These are phyloP conservation scores for Aureobasidium sp. DNA, from an alignment of 2,329 filamentous ascomycete genomes.

Conservation along the genomic window DNA sequence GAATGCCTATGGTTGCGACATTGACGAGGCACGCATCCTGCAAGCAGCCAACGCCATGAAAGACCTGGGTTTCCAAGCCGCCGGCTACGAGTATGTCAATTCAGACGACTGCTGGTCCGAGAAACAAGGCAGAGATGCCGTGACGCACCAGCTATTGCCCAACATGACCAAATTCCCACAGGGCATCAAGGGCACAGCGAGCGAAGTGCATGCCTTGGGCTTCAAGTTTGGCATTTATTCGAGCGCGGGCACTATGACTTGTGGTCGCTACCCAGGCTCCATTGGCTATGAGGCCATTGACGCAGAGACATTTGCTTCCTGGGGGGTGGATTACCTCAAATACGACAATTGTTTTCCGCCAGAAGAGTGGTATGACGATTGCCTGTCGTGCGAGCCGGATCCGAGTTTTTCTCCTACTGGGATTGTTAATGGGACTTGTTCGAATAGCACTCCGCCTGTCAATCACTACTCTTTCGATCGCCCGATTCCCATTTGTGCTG, in stretches of 20 bases:
- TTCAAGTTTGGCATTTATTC: conserved; percentile 51
- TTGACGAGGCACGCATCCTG: conserved; percentile 41
- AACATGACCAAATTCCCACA: not conserved
- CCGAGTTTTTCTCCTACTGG: conserved; percentile 45
- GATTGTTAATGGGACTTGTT: conserved; percentile 39
- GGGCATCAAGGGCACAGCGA: conserved; percentile 27
- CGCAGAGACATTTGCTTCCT: conserved; percentile 50
- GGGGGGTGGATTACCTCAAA: conserved; percentile 55
- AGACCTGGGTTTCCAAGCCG: conserved; percentile 40
- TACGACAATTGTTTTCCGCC: conserved; percentile 49
- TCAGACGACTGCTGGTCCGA: conserved; percentile 49
- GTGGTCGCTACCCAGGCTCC: conserved; percentile 24
- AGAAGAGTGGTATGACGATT: not conserved
- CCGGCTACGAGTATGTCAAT: conserved; percentile 46
- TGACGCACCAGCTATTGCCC: conserved; percentile 24
- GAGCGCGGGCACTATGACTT: conserved; percentile 22
- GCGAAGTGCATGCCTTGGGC: conserved; percentile 41
- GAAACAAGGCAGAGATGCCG: conserved; percentile 34
- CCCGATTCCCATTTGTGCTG: conserved; percentile 7
- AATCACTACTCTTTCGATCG: conserved; percentile 42
- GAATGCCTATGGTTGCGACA: conserved; percentile 44
- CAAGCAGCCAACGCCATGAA: conserved; percentile 41
- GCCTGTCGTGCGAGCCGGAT: not conserved
- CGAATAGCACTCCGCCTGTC: conserved; percentile 35
- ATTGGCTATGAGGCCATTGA: conserved; percentile 52